Evolutionary conservation across 2,329 filamentous ascomycete species (phyloP), one percentile per base, ranked within the genome.

Genomic region (Thelonectria blattea): DNA sequence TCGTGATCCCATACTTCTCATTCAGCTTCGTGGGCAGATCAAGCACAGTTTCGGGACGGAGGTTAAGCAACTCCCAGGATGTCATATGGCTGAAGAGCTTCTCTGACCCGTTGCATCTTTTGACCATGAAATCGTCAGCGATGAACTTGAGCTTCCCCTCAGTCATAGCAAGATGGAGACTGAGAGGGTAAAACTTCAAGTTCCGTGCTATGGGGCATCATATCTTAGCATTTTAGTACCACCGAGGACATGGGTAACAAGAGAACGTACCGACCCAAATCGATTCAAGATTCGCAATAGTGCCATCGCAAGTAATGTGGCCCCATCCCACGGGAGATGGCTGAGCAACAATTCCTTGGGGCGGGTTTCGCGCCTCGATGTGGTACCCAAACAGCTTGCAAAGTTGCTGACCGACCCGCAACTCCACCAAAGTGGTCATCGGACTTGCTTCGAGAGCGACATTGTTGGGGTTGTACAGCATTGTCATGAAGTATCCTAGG

Each of bases 391-490:
- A 78, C 27, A 83, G 62, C 3, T 77, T 67, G 42, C 78, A 81
- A 12, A 83, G 69, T 55, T 83, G 76, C 56, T 80, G 66, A 1
- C 80, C 80, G 2, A 79, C 80, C 41, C 76, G 71, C 5, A 79
- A 74, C 61, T 83, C 81, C 4, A 77, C 74, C 3, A 79, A 57
- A 0, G 79, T 82, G 0, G 78, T 77, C 12, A 81, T 63, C 0
- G 80, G 80, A 43, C 78, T 81, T 1, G 76, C 79, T 59, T 83
- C 80, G 0, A 80, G 65, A 1, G 79, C 72, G 1, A 82, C 76
- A 37, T 82, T 83, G 70, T 83, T 83, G 0, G 80, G 79, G 49
- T 83, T 82, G 59, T 81, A 82, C 22, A 83, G 34, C 80, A 82
- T 82, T 0, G 79, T 80, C 73, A 79, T 80, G 27, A 81, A 78